Conservation (phyloP, 2,329 filamentous ascomycete genomes). For the Botrytis fragariae region DNA sequence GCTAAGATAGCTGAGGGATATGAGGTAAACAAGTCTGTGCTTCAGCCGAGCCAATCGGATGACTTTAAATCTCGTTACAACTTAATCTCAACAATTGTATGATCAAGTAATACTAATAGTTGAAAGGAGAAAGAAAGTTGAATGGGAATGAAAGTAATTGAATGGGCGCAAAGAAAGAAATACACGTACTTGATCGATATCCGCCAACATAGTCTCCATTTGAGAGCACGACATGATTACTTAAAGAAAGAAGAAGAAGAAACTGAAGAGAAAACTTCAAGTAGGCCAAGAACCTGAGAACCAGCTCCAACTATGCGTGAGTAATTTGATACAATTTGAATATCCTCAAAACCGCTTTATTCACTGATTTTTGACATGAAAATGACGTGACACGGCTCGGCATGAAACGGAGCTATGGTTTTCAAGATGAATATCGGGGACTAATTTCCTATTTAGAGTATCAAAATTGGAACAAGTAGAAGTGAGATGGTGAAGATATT, state of each 20-base stretch:
- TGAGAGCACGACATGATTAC: background rate
- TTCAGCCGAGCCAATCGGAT: constrained; percentile 2
- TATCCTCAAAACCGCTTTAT: background rate
- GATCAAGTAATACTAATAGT: background rate
- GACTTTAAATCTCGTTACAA: background rate
- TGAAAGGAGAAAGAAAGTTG: too few species aligned
- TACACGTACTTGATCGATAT: background rate
- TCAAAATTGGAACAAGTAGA: background rate
- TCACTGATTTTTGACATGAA: background rate
- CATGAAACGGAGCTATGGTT: background rate
- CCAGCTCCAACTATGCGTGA: background rate
- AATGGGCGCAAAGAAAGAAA: background rate
- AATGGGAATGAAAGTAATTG: background rate
- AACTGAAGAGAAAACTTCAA: background rate
- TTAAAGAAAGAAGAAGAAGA: background rate
- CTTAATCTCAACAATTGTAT: background rate
- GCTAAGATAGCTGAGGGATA: background rate
- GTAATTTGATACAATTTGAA: background rate
- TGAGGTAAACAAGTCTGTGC: background rate
- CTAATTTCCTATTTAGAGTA: background rate
- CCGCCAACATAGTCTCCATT: background rate
- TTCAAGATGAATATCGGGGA: background rate
- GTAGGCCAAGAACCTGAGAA: background rate
- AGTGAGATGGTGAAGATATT: background rate
- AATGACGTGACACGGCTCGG: background rate